Base-by-base conservation (phyloP, 2,329 filamentous ascomycete species). In the Incumbomyces lentus region DNA sequence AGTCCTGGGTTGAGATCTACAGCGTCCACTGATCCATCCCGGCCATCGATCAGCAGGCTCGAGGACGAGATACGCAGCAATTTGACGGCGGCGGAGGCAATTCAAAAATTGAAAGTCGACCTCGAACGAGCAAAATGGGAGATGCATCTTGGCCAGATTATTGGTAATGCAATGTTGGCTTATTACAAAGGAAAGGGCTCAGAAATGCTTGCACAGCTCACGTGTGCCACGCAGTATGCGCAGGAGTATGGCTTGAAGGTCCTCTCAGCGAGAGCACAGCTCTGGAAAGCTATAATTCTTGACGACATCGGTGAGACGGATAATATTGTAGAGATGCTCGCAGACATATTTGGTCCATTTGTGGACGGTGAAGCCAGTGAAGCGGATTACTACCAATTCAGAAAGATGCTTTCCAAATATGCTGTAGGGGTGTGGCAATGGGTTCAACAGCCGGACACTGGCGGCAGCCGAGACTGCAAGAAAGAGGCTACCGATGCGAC, bases 251-350 rank as follows among this genome's bases (percentile, higher is more conserved):
- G 34, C 4, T 4, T 29, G 12, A 35, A 13, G 16, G 34, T n/a
- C 3, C 30, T 38, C 10, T 37, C 17, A n/a, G 19, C 14, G 2
- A 22, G 34, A 16, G 42, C 42, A 26, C 42, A 45, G 22, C 19
- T 45, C n/a, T 45, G 42, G 42, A 45, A 37, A 34, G 42, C 34
- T 6, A 32, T 38, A 10, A 38, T 45, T 22, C 34, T 45, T 2
- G 10, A 45, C 33, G 33, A 45, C 11, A 30, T 38, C 7, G 42
- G 42, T 19, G 18, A 16, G 4, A 30, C 14, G 10, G 18, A n/a
- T 16, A 26, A 37, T n/a, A 37, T 45, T 6, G 33, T 34, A 11
- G 10, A 37, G 19, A 14, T 38, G n/a, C 42, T 45, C 30, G 42
- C 31, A 10, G 42, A 45, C 14, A 38, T 38, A 34, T 19, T 31